Base-by-base conservation (phyloP, 345 rosid genomes). In the Rhodomyrtus tomentosa region DNA sequence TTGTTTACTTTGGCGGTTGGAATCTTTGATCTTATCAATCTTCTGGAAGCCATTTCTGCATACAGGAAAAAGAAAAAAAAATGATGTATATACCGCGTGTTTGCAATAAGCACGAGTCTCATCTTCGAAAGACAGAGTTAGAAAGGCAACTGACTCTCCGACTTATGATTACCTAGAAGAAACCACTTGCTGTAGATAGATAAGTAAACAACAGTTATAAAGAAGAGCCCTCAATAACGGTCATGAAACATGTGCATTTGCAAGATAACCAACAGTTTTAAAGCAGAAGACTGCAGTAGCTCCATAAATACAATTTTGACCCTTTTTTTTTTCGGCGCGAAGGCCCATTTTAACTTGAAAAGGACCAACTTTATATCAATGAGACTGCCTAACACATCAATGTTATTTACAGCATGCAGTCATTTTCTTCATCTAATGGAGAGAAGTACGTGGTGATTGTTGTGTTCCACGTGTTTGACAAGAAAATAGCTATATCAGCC, bases 41-140 rank as follows among this genome's bases (percentile, higher is more conserved):
- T 92, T 95, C 92, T 95, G 98, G 88, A 95, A 97, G 84, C 99
- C 99, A 96, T 97, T 97, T 88, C 99, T 97, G 96, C 55, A 72
- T 50, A 24, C 53, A 48, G 36, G 27, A 55, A 84, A 27, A 36
- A 9, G n/a, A n/a, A 29, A 51, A 24, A 51, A n/a, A 80, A 2
- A 49, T 51, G 55, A 81, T 81, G 53, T 38, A 50, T 81, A 13
- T 6, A 51, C 52, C 51, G 0, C 36, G 22, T 45, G 55, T 45
- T 68, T 36, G 54, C 55, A 49, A 49, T 24, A 49, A 80, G 12
- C 82, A 25, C 59, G 10, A 52, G 29, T 50, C 18, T 81, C 59
- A 32, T 55, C 40, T n/a, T 81, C 7, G 10, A 48, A 80, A 68
- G 25, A 36, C 13, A 36, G 5, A 29, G 25, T 68, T 68, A 36